These are phyloP conservation scores for Leishmania tarentolae DNA, from an alignment of 208 protist species.

Conservation along the genomic window DNA sequence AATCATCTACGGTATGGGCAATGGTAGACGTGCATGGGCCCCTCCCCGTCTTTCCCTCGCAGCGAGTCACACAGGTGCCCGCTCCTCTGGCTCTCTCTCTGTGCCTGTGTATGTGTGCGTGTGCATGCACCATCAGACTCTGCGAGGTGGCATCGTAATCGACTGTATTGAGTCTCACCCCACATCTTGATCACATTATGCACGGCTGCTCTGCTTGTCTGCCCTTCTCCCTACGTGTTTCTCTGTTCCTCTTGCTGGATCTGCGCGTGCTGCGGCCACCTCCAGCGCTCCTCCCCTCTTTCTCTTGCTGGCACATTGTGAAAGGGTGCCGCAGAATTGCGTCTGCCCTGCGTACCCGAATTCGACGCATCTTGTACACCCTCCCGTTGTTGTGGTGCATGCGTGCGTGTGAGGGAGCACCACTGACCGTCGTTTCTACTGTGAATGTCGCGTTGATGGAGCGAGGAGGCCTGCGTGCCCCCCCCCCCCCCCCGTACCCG, in stretches of 20 bases:
- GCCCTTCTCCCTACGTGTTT: too few species aligned
- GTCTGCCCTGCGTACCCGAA: neutral
- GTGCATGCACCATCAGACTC: neutral
- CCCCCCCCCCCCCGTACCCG: too few species aligned
- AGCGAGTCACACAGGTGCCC: neutral
- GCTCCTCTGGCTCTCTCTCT: neutral
- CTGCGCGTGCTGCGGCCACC: neutral
- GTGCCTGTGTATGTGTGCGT: conserved; percentile 1
- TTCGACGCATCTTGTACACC: neutral
- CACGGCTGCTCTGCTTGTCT: neutral
- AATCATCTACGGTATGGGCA: neutral
- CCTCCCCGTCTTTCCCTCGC: neutral
- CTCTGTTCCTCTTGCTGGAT: neutral
- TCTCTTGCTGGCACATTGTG: neutral
- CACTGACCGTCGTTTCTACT: neutral
- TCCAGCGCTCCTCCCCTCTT: neutral
- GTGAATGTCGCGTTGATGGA: neutral
- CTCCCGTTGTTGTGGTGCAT: neutral
- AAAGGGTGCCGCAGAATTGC: too few species aligned
- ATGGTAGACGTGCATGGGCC: neutral
- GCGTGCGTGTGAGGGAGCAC: neutral
- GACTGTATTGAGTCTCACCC: too few species aligned
- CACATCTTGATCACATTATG: neutral
- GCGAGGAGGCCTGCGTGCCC: neutral
- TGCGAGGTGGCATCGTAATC: neutral